Evolutionary conservation across 805 yeast genomes (phyloP).

Genomic region (Candida lessepsii): DNA sequence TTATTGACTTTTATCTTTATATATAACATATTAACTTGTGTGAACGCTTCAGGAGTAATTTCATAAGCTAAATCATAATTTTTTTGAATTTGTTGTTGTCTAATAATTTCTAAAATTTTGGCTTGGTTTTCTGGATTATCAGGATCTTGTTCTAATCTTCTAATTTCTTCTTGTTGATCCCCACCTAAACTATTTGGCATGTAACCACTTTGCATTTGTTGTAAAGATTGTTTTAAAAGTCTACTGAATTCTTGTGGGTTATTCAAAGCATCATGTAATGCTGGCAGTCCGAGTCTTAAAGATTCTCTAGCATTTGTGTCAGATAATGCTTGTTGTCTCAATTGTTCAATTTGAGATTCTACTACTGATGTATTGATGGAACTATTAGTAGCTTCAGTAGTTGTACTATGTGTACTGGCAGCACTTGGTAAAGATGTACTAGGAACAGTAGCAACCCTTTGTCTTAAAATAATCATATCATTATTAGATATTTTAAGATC

Average conservation of each 20-base stretch:
- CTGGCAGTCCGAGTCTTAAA: constrained; percentile 43
- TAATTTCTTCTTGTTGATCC: constrained; percentile 50
- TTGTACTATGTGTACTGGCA: constrained; percentile 11
- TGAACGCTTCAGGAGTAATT: constrained; percentile 86
- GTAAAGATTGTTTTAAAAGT: constrained; percentile 30
- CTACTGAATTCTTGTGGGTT: constrained; percentile 50
- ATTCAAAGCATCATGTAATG: constrained; percentile 43
- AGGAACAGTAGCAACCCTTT: constrained; percentile 13
- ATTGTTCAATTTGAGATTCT: constrained; percentile 42
- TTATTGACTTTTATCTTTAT: constrained; percentile 79
- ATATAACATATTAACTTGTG: constrained; percentile 79
- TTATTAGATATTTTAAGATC: constrained; percentile 51
- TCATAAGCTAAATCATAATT: constrained; percentile 79
- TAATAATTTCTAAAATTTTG: constrained; percentile 63
- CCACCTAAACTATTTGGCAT: constrained; percentile 4
- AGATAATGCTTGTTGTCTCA: constrained; percentile 48
- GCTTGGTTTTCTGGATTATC: constrained; percentile 69
- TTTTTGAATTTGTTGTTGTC: constrained; percentile 73
- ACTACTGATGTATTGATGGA: constrained; percentile 8
- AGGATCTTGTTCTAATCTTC: constrained; percentile 58
- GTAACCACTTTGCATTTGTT: constrained; percentile 26
- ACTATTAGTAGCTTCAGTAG: not conserved
- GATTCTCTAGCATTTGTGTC: constrained; percentile 41
- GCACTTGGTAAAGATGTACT: too few relatives aligned
- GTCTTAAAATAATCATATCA: constrained; percentile 53